Percentiles rank a stretch among this genome's conserved stretches.
These are phyloP conservation scores for Avena sativa DNA, from an alignment of 176 grass and related monocot genomes.

Conservation along the genomic window DNA sequence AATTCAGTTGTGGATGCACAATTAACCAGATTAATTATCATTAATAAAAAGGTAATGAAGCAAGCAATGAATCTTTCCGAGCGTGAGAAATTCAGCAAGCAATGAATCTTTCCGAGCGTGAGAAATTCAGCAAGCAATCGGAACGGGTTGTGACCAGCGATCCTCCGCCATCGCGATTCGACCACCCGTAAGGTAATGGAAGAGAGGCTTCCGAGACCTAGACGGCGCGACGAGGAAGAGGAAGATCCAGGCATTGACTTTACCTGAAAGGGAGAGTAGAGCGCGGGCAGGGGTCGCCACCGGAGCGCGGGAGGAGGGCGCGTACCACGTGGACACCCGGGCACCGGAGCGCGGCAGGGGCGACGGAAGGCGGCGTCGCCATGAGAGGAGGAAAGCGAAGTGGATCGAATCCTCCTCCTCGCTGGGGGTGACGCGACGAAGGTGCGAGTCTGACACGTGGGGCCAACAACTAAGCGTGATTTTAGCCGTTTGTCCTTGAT, in stretches of 20 bases:
- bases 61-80: conserved; percentile 13
- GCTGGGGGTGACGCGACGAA: not conserved
- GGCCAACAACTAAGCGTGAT: not conserved
- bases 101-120: not conserved
- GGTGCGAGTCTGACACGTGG: conserved; percentile 6
- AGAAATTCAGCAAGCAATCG: not conserved
- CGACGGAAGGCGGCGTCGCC: conserved; percentile 51
- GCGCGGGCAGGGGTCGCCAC: conserved; percentile 4
- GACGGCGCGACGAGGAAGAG: not conserved
- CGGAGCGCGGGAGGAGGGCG: not conserved
- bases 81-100: not conserved
- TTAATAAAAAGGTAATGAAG: not conserved
- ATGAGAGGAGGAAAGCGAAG: conserved; percentile 13
- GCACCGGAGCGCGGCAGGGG: not conserved
- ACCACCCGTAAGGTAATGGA: not conserved
- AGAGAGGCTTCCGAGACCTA: not conserved
- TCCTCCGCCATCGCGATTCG: not conserved
- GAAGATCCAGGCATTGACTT: not conserved
- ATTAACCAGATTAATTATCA: not conserved
- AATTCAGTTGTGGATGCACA: not conserved
- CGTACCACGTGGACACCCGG: not conserved
- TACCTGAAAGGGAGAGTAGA: conserved; percentile 44
- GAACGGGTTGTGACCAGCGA: not conserved
- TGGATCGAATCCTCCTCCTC: conserved; percentile 32
- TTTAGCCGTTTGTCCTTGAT: not conserved